Conservation (phyloP, 305 asterid species). For the Andrographis paniculata region DNA sequence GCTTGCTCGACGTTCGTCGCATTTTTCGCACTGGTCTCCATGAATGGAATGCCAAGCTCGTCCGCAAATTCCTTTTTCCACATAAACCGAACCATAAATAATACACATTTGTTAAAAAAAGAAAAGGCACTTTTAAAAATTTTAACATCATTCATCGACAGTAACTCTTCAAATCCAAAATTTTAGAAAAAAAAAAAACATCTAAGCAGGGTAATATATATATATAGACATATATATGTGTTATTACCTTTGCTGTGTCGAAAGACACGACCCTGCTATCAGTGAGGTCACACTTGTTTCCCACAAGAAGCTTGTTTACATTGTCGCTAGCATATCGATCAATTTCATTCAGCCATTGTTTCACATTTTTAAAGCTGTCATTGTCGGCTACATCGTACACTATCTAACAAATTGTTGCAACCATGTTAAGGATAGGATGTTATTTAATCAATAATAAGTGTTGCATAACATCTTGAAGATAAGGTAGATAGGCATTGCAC, state of each 20-base stretch:
- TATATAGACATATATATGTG: not conserved
- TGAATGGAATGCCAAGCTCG: constrained; percentile 48
- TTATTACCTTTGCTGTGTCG: constrained; percentile 45
- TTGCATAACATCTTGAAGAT: not conserved
- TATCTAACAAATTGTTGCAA: constrained; percentile 25
- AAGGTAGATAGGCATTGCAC: constrained; percentile 7
- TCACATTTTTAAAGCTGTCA: constrained; percentile 47
- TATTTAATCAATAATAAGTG: not conserved
- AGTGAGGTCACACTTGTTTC: constrained; percentile 49
- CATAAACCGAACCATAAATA: too few relatives aligned
- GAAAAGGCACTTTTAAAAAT: too few relatives aligned
- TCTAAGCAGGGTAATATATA: too few relatives aligned
- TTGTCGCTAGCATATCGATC: constrained; percentile 53
- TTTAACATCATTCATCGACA: too few relatives aligned
- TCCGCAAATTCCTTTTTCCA: constrained; percentile 48
- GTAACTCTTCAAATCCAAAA: too few relatives aligned
- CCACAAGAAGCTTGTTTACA: constrained; percentile 51
- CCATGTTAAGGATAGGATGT: too few relatives aligned
- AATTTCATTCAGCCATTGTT: constrained; percentile 54
- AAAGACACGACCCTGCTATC: constrained; percentile 42
- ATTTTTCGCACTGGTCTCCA: constrained; percentile 57
- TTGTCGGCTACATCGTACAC: constrained; percentile 51
- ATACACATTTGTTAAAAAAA: too few relatives aligned
- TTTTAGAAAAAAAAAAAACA: too few relatives aligned
- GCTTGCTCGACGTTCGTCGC: constrained; percentile 38